Base-by-base conservation (phyloP, 2,329 filamentous ascomycete species). In the Alternaria panax region DNA sequence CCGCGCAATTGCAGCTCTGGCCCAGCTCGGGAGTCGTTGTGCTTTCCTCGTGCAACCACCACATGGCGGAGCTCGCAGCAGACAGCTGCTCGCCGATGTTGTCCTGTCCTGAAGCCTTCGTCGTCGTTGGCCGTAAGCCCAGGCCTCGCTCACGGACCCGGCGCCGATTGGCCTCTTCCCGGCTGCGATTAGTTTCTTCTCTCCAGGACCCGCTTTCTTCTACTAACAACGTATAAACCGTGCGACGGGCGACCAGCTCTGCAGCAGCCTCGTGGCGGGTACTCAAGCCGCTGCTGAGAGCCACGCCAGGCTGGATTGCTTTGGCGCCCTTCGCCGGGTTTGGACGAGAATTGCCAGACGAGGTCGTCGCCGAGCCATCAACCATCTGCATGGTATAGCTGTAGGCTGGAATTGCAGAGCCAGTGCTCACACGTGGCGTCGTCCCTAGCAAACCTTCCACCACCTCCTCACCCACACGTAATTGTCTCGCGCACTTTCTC, bases 131-230 rank as follows among this genome's bases (percentile, higher is more conserved):
- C n/a, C n/a, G n/a, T 18, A 27, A 32, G 36, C 20, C 40, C 20
- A 50, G 27, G 8, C n/a, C 20, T 45, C 25, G 28, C 27, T 16
- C 11, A 40, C 58, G 56, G 43, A 59, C 28, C 22, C 45, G 52
- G 38, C 34, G 32, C 51, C 51, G 51, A 59, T 46, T 59, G 56
- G 56, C 14, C 48, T n/a, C 28, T 18, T 50, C 38, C 30, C 11
- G n/a, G n/a, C n/a, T n/a, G n/a, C n/a, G 12, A 8, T 41, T 25
- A 25, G 20, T 48, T 48, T 48, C 46, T 51, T 64, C 47, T 61
- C 48, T 41, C 30, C 46, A 36, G 38, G 54, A 57, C 59, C 54
- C 58, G 59, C 58, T 53, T 64, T 52, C 45, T 54, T 52, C 54
- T 51, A 36, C 28, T 38, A 47, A 36, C 54, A 57, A 53, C 51